Base-by-base conservation (phyloP, 495 filamentous ascomycete species). In the Pseudoneurospora amorphoporcata region DNA sequence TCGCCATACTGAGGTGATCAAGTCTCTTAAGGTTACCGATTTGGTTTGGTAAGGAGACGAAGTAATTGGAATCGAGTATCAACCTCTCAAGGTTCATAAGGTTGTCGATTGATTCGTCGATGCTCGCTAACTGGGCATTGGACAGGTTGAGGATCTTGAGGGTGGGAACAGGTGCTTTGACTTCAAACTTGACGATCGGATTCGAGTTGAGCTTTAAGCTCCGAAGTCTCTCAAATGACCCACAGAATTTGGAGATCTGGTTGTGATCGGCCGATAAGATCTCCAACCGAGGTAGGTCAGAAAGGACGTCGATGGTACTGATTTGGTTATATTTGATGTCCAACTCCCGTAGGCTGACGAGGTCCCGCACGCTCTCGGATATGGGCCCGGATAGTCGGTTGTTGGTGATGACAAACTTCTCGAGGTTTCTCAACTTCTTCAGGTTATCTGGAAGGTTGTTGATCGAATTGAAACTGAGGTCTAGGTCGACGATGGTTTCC, bases 391-490 rank as follows among this genome's bases (percentile, higher is more conserved):
- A 83, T 4, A 98, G 83, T 69, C 90, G 89, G 79, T 99, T 99
- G 82, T 98, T 99, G 0, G 95, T 98, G 77, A 96, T 94, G 84
- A 93, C 94, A 43, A 99, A 87, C 68, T 94, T 89, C 81, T 98
- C 96, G 58, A 99, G 84, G 39, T 87, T 90, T 14, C 82, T 87
- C 71, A 99, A 82, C 70, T 88, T 87, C 8, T 94, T 93, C 75
- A 99, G 90, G 69, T 91, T 88, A 39, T 88, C 83, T 1, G 94
- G 94, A 38, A 98, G 82, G 73, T 78, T 85, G 47, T 87, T 84
- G 69, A 99, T 97, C 16, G 88, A 87, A 77, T 99, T 99, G 87
- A 99, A 99, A 77, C 94, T 98, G 77, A 99, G 88, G 76, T 99
- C 96, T 17, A 99, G 88, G 78, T 99, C 95, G 40, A 97, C 92